Conservation (phyloP, 495 filamentous ascomycete species). For the Jackrogersella multiformis region DNA sequence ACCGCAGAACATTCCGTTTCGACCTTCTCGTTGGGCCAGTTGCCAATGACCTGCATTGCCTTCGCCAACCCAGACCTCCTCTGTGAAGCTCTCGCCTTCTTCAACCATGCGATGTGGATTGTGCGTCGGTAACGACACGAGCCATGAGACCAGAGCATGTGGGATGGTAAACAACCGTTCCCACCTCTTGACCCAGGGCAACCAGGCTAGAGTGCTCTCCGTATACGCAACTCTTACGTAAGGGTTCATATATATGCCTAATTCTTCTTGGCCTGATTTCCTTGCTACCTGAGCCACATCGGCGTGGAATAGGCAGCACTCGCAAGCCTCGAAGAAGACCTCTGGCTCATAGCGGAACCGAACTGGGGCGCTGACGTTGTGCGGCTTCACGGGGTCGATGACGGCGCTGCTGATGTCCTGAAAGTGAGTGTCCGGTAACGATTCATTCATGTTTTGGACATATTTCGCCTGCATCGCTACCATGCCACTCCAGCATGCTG, state of each 20-base stretch:
- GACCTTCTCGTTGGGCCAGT: constrained; percentile 34
- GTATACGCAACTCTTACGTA: constrained; percentile 76
- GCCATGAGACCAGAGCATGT: constrained; percentile 63
- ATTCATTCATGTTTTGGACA: constrained; percentile 54
- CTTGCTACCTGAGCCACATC: constrained; percentile 62
- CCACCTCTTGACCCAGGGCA: constrained; percentile 63
- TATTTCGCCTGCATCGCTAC: constrained; percentile 77
- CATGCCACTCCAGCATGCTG: constrained; percentile 85
- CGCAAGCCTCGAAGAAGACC: constrained; percentile 77
- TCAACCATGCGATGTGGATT: constrained; percentile 67
- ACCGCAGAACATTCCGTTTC: constrained; percentile 49
- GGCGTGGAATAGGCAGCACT: constrained; percentile 81
- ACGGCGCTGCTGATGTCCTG: constrained; percentile 36
- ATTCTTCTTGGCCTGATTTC: constrained; percentile 55
- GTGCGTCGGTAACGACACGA: constrained; percentile 63
- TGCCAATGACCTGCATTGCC: constrained; percentile 36
- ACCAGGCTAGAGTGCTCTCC: constrained; percentile 61
- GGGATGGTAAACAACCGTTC: constrained; percentile 66
- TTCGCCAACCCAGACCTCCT: constrained; percentile 61
- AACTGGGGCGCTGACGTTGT: constrained; percentile 55
- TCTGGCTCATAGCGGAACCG: constrained; percentile 73
- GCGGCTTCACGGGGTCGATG: constrained; percentile 41
- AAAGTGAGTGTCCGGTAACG: constrained; percentile 35
- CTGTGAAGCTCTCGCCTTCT: constrained; percentile 61
- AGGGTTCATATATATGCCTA: constrained; percentile 75